A percentile compares a stretch with the other conserved stretches of the same genome.
These are phyloP conservation scores for Salix viminalis DNA, from an alignment of 345 rosid genomes.

Conservation along the genomic window DNA sequence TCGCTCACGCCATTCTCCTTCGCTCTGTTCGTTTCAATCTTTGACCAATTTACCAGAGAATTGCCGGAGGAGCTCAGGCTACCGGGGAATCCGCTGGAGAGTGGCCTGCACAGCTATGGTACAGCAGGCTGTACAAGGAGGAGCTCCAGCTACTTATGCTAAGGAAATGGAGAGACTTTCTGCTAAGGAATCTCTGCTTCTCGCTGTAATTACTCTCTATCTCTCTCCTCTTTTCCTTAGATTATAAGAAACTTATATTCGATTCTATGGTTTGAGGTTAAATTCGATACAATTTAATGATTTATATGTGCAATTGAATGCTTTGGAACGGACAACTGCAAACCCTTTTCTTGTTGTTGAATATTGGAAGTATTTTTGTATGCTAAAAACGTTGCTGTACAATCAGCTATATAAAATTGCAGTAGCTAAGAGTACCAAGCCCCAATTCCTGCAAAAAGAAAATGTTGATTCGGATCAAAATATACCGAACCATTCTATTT, in stretches of 20 bases:
- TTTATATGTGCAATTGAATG: background rate
- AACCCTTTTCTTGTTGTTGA: background rate
- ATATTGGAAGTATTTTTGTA: background rate
- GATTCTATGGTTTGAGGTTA: background rate
- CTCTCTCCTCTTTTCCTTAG: background rate
- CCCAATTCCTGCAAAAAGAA: background rate
- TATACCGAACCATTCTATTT: background rate
- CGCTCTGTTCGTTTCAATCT: background rate
- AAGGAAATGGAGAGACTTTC: constrained; percentile 96
- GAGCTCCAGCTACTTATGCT: constrained; percentile 76
- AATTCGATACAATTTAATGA: background rate
- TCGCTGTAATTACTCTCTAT: constrained; percentile 51
- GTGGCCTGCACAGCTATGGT: constrained; percentile 49
- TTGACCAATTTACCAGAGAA: background rate
- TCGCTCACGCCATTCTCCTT: background rate
- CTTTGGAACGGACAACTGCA: background rate
- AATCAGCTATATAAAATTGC: background rate
- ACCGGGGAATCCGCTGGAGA: background rate
- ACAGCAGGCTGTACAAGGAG: constrained; percentile 65
- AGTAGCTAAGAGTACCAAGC: background rate
- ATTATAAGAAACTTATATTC: background rate
- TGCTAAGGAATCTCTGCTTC: constrained; percentile 90
- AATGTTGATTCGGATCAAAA: background rate
- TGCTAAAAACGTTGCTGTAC: background rate
- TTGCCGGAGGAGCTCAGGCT: background rate